Evolutionary conservation across 352 stramenopile species (phyloP).

Genomic region (Blastocystis sp.): DNA sequence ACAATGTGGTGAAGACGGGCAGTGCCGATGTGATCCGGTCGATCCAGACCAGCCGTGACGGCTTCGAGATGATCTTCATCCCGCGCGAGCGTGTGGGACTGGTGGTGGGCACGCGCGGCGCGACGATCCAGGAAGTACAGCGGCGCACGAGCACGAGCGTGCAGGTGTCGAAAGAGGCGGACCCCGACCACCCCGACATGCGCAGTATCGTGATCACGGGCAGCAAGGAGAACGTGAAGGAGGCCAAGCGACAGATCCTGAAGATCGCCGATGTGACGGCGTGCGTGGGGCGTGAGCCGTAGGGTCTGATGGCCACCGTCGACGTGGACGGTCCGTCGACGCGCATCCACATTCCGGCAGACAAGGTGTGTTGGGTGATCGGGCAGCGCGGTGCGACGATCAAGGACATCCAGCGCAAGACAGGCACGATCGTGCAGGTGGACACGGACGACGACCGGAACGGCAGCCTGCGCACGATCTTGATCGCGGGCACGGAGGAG

Average conservation of each 20-base stretch:
- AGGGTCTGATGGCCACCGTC: constrained; percentile 12
- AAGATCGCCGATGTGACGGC: constrained; percentile 30
- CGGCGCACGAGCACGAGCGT: constrained; percentile 37
- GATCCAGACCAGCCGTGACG: constrained; percentile 50
- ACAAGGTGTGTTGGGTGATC: constrained; percentile 65
- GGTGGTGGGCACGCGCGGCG: constrained; percentile 21
- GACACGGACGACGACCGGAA: constrained; percentile 5
- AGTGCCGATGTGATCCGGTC: constrained; percentile 34
- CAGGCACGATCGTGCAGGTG: constrained; percentile 11
- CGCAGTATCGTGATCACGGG: constrained; percentile 52
- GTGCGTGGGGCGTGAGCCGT: neutral
- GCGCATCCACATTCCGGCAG: constrained; percentile 28
- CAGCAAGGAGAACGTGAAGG: constrained; percentile 27
- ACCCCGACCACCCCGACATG: constrained; percentile 37
- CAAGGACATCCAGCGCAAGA: constrained; percentile 56
- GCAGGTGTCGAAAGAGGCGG: constrained; percentile 27
- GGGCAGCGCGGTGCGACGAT: constrained; percentile 18
- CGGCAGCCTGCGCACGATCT: neutral
- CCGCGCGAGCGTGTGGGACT: neutral
- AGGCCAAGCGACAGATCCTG: constrained; percentile 51
- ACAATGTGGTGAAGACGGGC: constrained; percentile 49
- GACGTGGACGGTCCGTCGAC: neutral
- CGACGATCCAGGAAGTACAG: constrained; percentile 58
- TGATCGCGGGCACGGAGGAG: constrained; percentile 12
- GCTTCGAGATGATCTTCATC: constrained; percentile 47